phyloP scores from a whole-genome alignment of 176 grass and related monocot species.

The Stipa capillata region DNA sequence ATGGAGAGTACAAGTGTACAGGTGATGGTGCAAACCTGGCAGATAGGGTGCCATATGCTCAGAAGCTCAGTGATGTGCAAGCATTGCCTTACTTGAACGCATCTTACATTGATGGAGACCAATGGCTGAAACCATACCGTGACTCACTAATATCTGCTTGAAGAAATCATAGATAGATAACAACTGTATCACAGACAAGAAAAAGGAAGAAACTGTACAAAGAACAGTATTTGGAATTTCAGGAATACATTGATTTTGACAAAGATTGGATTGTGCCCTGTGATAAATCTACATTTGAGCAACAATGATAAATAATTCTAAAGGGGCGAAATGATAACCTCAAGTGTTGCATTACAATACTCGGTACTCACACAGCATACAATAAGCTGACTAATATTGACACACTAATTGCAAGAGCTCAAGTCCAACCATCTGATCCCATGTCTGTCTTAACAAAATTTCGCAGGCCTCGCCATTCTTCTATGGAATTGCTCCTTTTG shows the following conservation, averaged over 20 bases:
- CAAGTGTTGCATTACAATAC: conserved; percentile 9
- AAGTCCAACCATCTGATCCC: background rate
- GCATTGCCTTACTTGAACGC: conserved; percentile 55
- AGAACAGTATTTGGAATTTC: background rate
- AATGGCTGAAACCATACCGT: conserved; percentile 63
- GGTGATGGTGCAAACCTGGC: conserved; percentile 60
- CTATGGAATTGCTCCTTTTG: conserved; percentile 3
- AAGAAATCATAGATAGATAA: background rate
- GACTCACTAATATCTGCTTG: conserved; percentile 44
- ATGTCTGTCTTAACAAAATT: conserved; percentile 9
- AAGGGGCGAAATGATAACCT: background rate
- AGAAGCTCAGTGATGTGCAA: conserved; percentile 57
- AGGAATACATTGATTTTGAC: conserved; percentile 5
- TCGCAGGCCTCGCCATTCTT: background rate
- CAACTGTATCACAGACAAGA: background rate
- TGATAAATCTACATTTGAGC: conserved; percentile 28
- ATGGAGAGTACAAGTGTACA: conserved; percentile 72
- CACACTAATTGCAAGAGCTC: conserved; percentile 28
- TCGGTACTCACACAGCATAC: background rate
- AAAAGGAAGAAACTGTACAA: conserved; percentile 14
- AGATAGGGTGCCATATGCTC: conserved; percentile 46
- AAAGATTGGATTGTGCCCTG: conserved; percentile 15
- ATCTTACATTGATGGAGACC: conserved; percentile 72
- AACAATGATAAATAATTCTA: background rate
- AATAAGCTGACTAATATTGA: conserved; percentile 31